Evolutionary conservation across 2,329 filamentous ascomycete species (phyloP), one percentile per base, ranked within the genome.

Genomic region (Eutypa lata): DNA sequence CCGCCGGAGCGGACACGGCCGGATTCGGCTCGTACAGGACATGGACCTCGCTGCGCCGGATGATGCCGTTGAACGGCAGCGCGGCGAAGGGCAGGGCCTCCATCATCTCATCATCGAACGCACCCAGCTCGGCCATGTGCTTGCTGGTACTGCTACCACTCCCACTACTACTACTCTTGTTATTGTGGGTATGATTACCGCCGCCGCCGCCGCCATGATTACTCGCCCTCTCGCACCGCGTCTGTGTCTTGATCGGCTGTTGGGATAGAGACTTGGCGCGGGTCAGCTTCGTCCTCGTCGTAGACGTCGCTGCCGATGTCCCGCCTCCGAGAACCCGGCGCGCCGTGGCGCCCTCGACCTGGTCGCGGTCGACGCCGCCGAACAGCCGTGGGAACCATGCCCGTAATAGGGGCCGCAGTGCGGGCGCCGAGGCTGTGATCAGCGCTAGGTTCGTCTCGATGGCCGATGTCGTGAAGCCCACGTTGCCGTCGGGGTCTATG

Each of bases 361-460:
- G 61, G 42, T 57, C 57, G 13, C 53, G 56, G 22, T 59, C 54
- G 22, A 13, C 16, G 7, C n/a, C 35, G 38, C 62, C 59, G 37
- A 62, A 61, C 8, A 61, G 55, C 26, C 53, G 57, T 5, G 68
- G 64, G 49, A 71, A 66, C 65, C 68, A 70, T 14, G 65, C 63
- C 24, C 69, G 64, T 48, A 73, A 60, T 22, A 76, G 64, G n/a
- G 72, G 71, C 33, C 71, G 65, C 18, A 75, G 57, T 0, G 72
- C 68, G 6, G 73, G 73, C 1, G 71, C 73, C 7, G 72, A 75
- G 37, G 72, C 72, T 19, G 72, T 74, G 53, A 75, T 70, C 43
- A 76, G 62, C 18, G 71, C 72, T 10, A 73, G 66, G 59, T 75
- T 75, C 24, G 69, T 71, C 62, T 76, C 74, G 47, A 73, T 67